These are phyloP conservation scores for Apiotrichum mycotoxinovorans DNA, from an alignment of 1,284 basidiomycete genomes.

Conservation along the genomic window DNA sequence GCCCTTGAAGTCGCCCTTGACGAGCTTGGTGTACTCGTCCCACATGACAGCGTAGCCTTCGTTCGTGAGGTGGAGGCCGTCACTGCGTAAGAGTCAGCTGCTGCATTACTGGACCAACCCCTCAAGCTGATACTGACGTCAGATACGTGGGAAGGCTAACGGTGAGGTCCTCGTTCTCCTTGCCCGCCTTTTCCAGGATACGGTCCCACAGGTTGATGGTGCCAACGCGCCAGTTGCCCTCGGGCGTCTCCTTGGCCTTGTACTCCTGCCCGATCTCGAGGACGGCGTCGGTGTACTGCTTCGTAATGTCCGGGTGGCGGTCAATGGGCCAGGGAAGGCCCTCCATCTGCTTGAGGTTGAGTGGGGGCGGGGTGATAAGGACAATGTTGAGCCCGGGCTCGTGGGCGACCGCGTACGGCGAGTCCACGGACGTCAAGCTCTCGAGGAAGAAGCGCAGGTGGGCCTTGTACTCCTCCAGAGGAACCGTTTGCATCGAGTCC, in stretches of 20 bases:
- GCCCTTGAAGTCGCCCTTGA: slow-evolving; percentile 55
- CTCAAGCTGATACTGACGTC: slow-evolving; percentile 16
- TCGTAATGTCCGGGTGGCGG: slow-evolving; percentile 57
- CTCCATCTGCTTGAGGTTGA: slow-evolving; percentile 57
- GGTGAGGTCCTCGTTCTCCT: slow-evolving; percentile 42
- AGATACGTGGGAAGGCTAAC: slow-evolving; percentile 47
- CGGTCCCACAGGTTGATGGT: slow-evolving; percentile 67
- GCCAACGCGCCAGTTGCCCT: slow-evolving; percentile 49
- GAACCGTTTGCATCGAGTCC: slow-evolving; percentile 15
- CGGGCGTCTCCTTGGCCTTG: slow-evolving; percentile 21
- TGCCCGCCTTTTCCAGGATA: slow-evolving; percentile 57
- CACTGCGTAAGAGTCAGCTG: slow-evolving; percentile 42
- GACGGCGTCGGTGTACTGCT: slow-evolving; percentile 65
- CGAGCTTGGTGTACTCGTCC: slow-evolving; percentile 60
- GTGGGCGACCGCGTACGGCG: slow-evolving; percentile 22
- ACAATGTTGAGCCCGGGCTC: slow-evolving; percentile 54
- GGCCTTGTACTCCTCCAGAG: slow-evolving; percentile 21
- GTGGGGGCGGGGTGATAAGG: slow-evolving; percentile 76
- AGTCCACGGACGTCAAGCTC: slow-evolving; percentile 21
- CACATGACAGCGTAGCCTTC: slow-evolving; percentile 71
- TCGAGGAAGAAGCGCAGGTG: slow-evolving; percentile 28
- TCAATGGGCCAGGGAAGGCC: slow-evolving; percentile 34
- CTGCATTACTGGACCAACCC: background rate
- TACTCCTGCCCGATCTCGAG: slow-evolving; percentile 58
- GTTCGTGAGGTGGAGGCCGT: slow-evolving; percentile 72